Conservation (phyloP, 78 protist species). For the Reticulomyxa filosa region DNA sequence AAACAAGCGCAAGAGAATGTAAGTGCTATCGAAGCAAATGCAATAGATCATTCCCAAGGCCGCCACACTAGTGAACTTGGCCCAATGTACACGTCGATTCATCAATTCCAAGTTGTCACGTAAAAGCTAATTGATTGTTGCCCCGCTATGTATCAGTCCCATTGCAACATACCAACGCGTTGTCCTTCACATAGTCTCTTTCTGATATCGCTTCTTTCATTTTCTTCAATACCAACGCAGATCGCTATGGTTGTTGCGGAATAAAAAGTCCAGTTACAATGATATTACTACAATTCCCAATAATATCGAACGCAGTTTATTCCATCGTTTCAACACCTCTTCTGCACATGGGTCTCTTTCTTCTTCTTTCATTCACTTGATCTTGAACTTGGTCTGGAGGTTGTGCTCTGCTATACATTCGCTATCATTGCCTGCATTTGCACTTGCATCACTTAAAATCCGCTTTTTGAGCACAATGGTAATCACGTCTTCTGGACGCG, state of each 20-base stretch:
- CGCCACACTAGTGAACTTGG: slow-evolving; percentile 25
- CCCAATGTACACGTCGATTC: slow-evolving; percentile 73
- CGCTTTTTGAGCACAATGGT: too few relatives aligned
- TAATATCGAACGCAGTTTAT: slow-evolving; percentile 34
- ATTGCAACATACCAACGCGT: slow-evolving; percentile 61
- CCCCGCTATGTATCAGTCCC: slow-evolving; percentile 85
- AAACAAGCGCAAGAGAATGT: too few relatives aligned
- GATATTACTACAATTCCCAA: slow-evolving; percentile 47
- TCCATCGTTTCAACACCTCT: neutral
- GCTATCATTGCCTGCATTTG: too few relatives aligned
- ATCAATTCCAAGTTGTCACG: slow-evolving; percentile 87
- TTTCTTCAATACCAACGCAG: slow-evolving; percentile 40
- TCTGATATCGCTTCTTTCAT: slow-evolving; percentile 35
- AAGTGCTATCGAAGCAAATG: slow-evolving; percentile 45
- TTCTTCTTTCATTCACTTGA: neutral
- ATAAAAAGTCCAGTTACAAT: slow-evolving; percentile 63
- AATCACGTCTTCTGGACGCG: too few relatives aligned
- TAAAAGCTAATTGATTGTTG: slow-evolving; percentile 76
- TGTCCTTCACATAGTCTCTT: slow-evolving; percentile 31
- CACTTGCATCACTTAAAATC: too few relatives aligned
- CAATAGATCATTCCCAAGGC: slow-evolving; percentile 22
- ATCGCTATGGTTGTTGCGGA: slow-evolving; percentile 53
- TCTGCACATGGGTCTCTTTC: neutral
- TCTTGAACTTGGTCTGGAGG: neutral
- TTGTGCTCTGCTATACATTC: too few relatives aligned